Evolutionary conservation across 345 rosid genomes (phyloP), one percentile per base, ranked within the genome.

Genomic region (Geranium rotundifolium): DNA sequence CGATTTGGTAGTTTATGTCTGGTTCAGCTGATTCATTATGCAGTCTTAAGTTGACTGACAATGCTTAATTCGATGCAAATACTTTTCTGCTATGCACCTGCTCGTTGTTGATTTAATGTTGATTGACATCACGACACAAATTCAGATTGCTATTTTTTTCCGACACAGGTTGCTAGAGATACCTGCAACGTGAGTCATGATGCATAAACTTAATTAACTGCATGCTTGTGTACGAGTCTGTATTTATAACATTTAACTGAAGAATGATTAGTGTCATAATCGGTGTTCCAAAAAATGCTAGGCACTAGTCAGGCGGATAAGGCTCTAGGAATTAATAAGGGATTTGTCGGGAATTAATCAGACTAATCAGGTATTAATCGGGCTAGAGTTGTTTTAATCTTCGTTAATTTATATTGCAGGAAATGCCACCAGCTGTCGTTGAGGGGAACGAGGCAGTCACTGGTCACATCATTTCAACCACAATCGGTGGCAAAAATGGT

Each of bases 401-500:
- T 55, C 62, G 31, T 17, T 58, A 15, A 9, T 54, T 1, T 7
- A 23, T 49, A 27, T 67, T 71, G 62, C 69, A 89, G 96, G 90
- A 86, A 56, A 80, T 82, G 86, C 52, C 84, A 41, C 81, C 81
- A 52, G 70, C 84, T 59, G 88, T 81, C 31, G 64, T 80, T 18
- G 83, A 82, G 68, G 80, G 77, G 19, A 88, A 81, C 56, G 85
- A 80, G 69, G 78, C 86, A 17, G 83, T 81, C 55, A 80, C 85
- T 0, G 96, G 96, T 52, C 96, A 88, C 63, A 80, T 86, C 57
- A 88, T 88, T 67, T 82, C 90, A 5, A 84, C 90, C 59, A 84
- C 92, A 4, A 84, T 86, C 23, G 96, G 92, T 56, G 96, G 96
- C 67, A 86, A 81, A 81, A 89, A 86, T 67, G 92, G 92, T 50